phyloP scores from a whole-genome alignment of 345 rosid species.

The Acer yangbiense region DNA sequence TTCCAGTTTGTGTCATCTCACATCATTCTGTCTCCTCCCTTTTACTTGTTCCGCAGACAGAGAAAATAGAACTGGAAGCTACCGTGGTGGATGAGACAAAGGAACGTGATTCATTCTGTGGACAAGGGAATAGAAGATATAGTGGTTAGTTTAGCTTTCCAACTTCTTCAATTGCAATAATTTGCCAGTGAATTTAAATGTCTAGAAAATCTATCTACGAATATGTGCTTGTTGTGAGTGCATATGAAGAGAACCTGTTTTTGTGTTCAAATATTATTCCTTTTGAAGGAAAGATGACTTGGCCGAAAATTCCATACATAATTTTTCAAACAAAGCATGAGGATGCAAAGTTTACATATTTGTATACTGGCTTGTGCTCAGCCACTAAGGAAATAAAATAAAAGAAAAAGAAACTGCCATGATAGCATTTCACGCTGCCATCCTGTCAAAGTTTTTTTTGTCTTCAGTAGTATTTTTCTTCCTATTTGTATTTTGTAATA shows the following conservation, averaged over 20 bases:
- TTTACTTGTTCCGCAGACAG: conserved; percentile 57
- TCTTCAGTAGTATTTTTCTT: background rate
- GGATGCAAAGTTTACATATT: background rate
- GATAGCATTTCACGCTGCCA: background rate
- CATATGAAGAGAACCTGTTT: background rate
- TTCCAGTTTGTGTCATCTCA: conserved; percentile 5
- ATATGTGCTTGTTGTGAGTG: background rate
- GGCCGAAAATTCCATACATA: background rate
- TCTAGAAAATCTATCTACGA: conserved; percentile 1
- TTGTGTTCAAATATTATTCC: conserved; percentile 1
- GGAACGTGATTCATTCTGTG: conserved; percentile 86
- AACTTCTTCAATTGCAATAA: conserved; percentile 9
- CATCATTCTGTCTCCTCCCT: conserved; percentile 2
- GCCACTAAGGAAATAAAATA: background rate
- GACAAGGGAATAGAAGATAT: conserved; percentile 80
- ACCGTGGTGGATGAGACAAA: conserved; percentile 98
- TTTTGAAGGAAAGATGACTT: background rate
- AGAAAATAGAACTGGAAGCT: conserved; percentile 95
- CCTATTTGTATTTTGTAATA: background rate
- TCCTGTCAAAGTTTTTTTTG: background rate
- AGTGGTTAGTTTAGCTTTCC: conserved; percentile 71
- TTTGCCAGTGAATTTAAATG: background rate
- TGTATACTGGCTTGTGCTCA: background rate
- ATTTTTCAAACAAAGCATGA: background rate
- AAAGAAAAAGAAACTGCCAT: background rate